Conservation (phyloP, 1,284 basidiomycete genomes). For the Hymenochaete sp. region DNA sequence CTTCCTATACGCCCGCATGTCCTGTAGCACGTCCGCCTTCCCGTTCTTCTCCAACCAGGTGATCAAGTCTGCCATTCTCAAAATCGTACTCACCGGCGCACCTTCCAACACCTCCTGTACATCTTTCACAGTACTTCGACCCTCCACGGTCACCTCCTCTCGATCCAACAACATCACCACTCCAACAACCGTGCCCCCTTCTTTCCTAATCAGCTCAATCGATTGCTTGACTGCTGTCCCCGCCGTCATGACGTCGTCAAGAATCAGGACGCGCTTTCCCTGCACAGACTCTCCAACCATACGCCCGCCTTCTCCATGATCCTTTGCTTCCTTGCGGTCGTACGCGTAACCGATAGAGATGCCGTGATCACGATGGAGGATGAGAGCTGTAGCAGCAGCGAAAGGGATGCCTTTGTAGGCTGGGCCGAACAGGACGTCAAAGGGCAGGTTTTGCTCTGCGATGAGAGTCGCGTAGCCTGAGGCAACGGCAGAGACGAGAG, state of each 20-base stretch:
- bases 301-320: constrained; percentile 93
- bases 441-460: constrained; percentile 48
- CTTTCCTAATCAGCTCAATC: constrained; percentile 58
- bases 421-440: constrained; percentile 93
- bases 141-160: constrained; percentile 65
- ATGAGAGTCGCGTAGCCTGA: constrained; percentile 87
- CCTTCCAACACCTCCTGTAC: constrained; percentile 71
- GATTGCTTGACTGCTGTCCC: constrained; percentile 87
- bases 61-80: constrained; percentile 85
- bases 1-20: constrained; percentile 77
- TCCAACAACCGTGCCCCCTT: constrained; percentile 78
- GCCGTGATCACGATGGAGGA: constrained; percentile 59
- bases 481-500: constrained; percentile 72
- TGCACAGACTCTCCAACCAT: constrained; percentile 82
- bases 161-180: constrained; percentile 89
- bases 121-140: constrained; percentile 72
- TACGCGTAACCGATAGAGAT: constrained; percentile 79
- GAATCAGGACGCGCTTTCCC: constrained; percentile 75
- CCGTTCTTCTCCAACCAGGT: constrained; percentile 69
- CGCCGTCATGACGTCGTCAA: constrained; percentile 97
- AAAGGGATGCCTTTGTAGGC: constrained; percentile 98
- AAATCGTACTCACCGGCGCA: constrained; percentile 63
- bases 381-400: constrained; percentile 79
- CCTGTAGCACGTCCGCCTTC: constrained; percentile 54
- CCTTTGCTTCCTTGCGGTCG: constrained; percentile 93